These are phyloP conservation scores for Trichoderma endophyticum DNA, from an alignment of 2,329 filamentous ascomycete genomes.

Conservation along the genomic window DNA sequence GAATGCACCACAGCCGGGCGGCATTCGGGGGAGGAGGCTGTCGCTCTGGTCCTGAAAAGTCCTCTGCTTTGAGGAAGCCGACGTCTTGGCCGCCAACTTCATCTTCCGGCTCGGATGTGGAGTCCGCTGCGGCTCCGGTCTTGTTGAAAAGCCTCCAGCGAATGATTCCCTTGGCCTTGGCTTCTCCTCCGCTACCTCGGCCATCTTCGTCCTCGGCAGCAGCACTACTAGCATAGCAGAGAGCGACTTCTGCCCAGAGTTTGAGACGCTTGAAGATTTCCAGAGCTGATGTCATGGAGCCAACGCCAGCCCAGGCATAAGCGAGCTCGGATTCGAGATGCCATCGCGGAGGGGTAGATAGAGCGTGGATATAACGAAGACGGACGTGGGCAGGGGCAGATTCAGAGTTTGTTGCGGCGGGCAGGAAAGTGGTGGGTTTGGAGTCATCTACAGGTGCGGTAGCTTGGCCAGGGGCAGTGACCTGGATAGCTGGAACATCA, in stretches of 20 bases:
- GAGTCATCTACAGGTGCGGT: constrained; percentile 21
- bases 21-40: constrained; percentile 76
- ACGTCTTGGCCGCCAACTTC: constrained; percentile 51
- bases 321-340: constrained; percentile 92
- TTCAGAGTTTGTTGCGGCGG: constrained; percentile 69
- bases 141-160: constrained; percentile 75
- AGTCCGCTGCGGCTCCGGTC: constrained; percentile 36
- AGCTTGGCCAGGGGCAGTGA: constrained; percentile 39
- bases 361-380: constrained; percentile 76
- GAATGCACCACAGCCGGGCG: constrained; percentile 84
- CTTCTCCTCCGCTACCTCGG: constrained; percentile 61
- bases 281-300: constrained; percentile 82
- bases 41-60: constrained; percentile 59
- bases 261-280: constrained; percentile 93
- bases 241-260: constrained; percentile 90
- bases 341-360: constrained; percentile 85
- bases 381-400: constrained; percentile 74
- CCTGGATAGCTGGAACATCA: constrained; percentile 44
- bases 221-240: constrained; percentile 71
- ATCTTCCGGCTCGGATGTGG: constrained; percentile 44
- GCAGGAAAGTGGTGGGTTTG: constrained; percentile 75
- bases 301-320: constrained; percentile 84
- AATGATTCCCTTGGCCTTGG: constrained; percentile 74
- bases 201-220: constrained; percentile 56
- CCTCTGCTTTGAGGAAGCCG: constrained; percentile 51